phyloP scores from a whole-genome alignment of 148 eudicot genomes.

The Amaranthus hypochondriacus region DNA sequence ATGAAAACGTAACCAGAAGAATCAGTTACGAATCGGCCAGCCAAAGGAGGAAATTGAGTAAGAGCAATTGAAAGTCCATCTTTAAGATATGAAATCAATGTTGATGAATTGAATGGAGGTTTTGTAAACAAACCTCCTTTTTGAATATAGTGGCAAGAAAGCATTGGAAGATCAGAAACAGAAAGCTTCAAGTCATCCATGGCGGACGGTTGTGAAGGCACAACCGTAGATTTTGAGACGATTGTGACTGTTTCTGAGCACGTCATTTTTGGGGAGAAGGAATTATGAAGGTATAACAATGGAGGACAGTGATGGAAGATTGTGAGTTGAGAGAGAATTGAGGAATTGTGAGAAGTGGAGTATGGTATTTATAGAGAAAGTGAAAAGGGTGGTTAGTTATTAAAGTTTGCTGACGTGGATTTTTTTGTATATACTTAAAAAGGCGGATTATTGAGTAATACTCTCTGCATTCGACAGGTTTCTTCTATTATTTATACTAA shows the following conservation, averaged over 20 bases:
- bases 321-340: conserved; percentile 20
- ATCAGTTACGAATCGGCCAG: conserved; percentile 61
- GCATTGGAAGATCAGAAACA: conserved; percentile 77
- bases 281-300: too few relatives aligned
- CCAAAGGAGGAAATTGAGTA: conserved; percentile 62
- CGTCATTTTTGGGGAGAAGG: conserved; percentile 36
- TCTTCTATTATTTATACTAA: neutral
- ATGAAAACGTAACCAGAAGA: conserved; percentile 42
- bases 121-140: conserved; percentile 56
- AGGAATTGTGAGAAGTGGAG: conserved; percentile 5
- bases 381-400: neutral
- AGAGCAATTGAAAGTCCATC: conserved; percentile 39
- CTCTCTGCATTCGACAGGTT: neutral
- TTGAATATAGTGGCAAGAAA: conserved; percentile 86
- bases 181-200: conserved; percentile 44
- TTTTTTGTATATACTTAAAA: neutral
- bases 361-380: conserved; percentile 26
- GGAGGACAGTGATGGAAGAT: neutral
- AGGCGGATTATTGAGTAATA: neutral
- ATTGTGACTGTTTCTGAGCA: conserved; percentile 24
- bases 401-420: conserved; percentile 1
- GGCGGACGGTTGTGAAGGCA: conserved; percentile 39
- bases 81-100: conserved; percentile 33
- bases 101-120: conserved; percentile 19
- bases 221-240: conserved; percentile 47